Conservation (phyloP, 2,329 filamentous ascomycete species). For the Ophiostoma himal-ulmi region DNA sequence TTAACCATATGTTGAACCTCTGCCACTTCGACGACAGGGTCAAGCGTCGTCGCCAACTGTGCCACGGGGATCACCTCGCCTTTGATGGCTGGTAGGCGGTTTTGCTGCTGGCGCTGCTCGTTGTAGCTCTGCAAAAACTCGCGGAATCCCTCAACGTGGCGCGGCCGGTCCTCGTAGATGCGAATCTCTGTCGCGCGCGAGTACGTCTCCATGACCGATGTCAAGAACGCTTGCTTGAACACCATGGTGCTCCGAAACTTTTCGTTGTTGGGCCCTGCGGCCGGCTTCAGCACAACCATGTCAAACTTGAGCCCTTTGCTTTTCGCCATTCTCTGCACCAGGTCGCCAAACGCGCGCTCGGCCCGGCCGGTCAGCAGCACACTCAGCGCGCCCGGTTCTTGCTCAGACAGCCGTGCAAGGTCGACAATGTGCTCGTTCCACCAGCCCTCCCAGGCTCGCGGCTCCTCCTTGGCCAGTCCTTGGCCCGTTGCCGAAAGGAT, state of each 20-base stretch:
- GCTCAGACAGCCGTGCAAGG: constrained; percentile 71
- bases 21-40: constrained; percentile 72
- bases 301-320: constrained; percentile 81
- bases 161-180: constrained; percentile 61
- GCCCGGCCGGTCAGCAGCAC: constrained; percentile 83
- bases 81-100: constrained; percentile 54
- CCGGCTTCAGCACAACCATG: constrained; percentile 80
- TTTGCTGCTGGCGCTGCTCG: constrained; percentile 31
- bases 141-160: constrained; percentile 73
- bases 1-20: constrained; percentile 88
- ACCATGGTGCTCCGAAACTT: constrained; percentile 76
- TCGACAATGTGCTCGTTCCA: constrained; percentile 91
- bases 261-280: constrained; percentile 72
- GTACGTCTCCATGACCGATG: constrained; percentile 80
- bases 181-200: constrained; percentile 73
- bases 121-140: constrained; percentile 81
- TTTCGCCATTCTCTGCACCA: constrained; percentile 73
- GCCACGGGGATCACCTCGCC: constrained; percentile 83
- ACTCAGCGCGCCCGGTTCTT: constrained; percentile 76
- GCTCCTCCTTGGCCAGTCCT: constrained; percentile 75
- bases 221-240: constrained; percentile 85
- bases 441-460: constrained; percentile 81
- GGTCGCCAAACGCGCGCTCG: constrained; percentile 67
- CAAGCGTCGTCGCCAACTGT: constrained; percentile 65
- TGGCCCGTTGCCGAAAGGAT: constrained; percentile 83